A percentile compares a stretch with the other conserved stretches of the same genome.
phyloP scores from a whole-genome alignment of 257 asterid genomes.

The Rehmannia glutinosa region DNA sequence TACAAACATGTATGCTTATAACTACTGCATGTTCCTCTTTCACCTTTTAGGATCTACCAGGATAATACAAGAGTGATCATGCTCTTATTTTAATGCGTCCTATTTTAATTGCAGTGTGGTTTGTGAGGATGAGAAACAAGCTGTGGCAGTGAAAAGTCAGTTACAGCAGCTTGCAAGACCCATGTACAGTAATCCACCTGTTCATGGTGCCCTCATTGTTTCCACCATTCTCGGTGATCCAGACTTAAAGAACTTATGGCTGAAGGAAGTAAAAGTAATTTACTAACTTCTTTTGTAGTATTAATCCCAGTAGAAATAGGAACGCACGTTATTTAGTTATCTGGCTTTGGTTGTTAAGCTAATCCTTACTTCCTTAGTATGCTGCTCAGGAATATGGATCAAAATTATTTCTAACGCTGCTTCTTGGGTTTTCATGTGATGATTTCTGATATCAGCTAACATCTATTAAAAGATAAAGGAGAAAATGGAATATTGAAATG shows the following conservation, averaged over 20 bases:
- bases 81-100: constrained; percentile 1
- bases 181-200: constrained; percentile 98
- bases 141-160: constrained; percentile 94
- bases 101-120: constrained; percentile 53
- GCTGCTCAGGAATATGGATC: not conserved
- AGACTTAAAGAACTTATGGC: constrained; percentile 76
- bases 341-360: not conserved
- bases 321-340: not conserved
- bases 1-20: not conserved
- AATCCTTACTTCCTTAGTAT: not conserved
- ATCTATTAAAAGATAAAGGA: not conserved
- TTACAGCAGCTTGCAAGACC: constrained; percentile 97
- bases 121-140: constrained; percentile 92
- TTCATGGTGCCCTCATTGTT: constrained; percentile 86
- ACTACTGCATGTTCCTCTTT: not conserved
- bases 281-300: constrained; percentile 2
- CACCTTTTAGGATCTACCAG: not conserved
- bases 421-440: not conserved
- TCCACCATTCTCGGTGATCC: constrained; percentile 85
- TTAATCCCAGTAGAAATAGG: not conserved
- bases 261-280: constrained; percentile 90
- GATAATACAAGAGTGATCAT: not conserved
- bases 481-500: not conserved
- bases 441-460: not conserved
- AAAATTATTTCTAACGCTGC: not conserved